Evolutionary conservation across 352 stramenopile species (phyloP).

Genomic region (Aphanomyces stellatus): DNA sequence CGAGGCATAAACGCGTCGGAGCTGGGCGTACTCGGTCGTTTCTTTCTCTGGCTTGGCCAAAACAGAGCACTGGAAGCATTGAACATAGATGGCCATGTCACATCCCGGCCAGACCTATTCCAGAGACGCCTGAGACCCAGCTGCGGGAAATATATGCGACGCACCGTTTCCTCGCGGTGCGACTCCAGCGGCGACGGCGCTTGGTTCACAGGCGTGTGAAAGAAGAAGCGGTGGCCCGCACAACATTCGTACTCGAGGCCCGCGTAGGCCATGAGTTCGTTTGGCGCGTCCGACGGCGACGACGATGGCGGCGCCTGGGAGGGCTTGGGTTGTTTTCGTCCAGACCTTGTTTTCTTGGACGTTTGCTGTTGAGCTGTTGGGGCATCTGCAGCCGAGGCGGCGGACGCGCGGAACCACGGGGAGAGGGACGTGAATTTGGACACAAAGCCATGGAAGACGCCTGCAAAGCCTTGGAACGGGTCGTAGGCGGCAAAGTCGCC

Average conservation of each 20-base stretch:
- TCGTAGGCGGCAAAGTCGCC: neutral
- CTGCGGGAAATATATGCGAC: neutral
- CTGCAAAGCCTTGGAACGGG: neutral
- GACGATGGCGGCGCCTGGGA: neutral
- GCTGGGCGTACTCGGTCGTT: neutral
- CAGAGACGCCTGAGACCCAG: neutral
- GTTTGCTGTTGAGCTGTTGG: neutral
- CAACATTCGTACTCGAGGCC: conserved; percentile 7
- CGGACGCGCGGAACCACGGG: neutral
- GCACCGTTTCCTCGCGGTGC: neutral
- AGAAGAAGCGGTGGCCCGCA: conserved; percentile 8
- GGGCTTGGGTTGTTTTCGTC: neutral
- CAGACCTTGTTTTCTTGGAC: neutral
- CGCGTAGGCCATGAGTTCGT: neutral
- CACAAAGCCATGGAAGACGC: neutral
- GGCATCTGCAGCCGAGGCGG: neutral
- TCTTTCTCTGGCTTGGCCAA: neutral
- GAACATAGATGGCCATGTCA: conserved; percentile 10
- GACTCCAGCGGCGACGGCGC: neutral
- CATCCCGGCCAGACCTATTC: conserved; percentile 1
- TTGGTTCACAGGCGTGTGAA: neutral
- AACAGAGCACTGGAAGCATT: conserved; percentile 8
- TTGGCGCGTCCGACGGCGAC: neutral
- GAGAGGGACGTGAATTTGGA: conserved; percentile 1
- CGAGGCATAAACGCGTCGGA: neutral